A percentile compares a stretch with the other conserved stretches of the same genome.
These are phyloP conservation scores for Eucalyptus guilfoylei DNA, from an alignment of 345 rosid species.

Conservation along the genomic window DNA sequence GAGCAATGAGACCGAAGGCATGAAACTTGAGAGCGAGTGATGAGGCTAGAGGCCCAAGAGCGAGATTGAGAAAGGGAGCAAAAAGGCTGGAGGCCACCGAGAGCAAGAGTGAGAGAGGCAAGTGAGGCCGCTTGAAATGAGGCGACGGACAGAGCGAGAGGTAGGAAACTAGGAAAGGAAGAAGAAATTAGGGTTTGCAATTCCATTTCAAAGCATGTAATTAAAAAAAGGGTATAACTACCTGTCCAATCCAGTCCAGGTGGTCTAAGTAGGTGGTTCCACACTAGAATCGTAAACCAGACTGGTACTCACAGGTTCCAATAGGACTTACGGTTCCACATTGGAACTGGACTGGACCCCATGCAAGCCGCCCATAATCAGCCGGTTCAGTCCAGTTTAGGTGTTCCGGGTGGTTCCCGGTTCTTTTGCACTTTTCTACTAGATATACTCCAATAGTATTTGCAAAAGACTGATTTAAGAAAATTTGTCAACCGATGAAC, in stretches of 20 bases:
- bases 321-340: background rate
- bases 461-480: background rate
- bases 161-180: background rate
- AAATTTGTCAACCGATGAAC: background rate
- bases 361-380: background rate
- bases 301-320: background rate
- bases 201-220: background rate
- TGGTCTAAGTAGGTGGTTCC: fast-evolving
- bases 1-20: fast-evolving
- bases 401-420: background rate
- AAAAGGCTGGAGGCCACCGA: background rate
- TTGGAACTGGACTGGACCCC: background rate
- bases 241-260: fast-evolving
- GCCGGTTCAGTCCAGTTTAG: background rate
- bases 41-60: no score
- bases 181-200: background rate
- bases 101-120: background rate
- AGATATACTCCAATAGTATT: background rate
- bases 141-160: background rate
- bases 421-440: background rate
- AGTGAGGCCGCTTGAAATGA: fast-evolving
- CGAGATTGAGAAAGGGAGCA: background rate
- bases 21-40: background rate
- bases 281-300: background rate
- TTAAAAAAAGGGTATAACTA: background rate